Conservation (phyloP, 345 rosid genomes). For the Gossypium mustelinum region DNA sequence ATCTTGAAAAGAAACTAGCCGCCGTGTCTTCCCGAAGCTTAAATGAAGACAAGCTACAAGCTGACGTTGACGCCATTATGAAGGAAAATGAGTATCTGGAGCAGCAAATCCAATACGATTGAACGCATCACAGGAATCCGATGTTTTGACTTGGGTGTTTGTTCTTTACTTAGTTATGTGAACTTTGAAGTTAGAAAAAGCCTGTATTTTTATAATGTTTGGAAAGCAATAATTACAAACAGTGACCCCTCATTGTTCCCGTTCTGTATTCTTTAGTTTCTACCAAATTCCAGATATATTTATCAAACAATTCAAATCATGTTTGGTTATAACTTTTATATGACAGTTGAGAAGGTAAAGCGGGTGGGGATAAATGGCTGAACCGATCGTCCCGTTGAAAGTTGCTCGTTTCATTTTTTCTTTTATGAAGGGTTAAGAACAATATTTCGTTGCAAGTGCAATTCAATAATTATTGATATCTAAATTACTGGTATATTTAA, state of each 20-base stretch:
- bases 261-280: neutral
- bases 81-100: constrained; percentile 56
- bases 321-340: too few species aligned
- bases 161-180: neutral
- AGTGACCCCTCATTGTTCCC: neutral
- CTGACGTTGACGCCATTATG: constrained; percentile 51
- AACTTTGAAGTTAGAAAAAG: neutral
- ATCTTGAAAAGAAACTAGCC: constrained; percentile 66
- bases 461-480: too few species aligned
- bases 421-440: too few species aligned
- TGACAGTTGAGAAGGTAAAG: too few species aligned
- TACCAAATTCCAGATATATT: neutral
- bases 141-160: constrained; percentile 2
- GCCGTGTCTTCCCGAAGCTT: constrained; percentile 49
- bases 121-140: neutral
- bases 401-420: too few species aligned
- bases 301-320: neutral
- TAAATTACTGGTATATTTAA: too few species aligned
- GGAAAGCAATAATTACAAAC: neutral
- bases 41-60: constrained; percentile 50
- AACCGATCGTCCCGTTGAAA: too few species aligned
- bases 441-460: too few species aligned
- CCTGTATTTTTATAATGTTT: neutral
- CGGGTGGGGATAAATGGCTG: too few species aligned
- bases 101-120: constrained; percentile 22